Percentiles rank a stretch among this genome's conserved stretches.
These are phyloP conservation scores for Colletotrichum noveboracense DNA, from an alignment of 2,329 filamentous ascomycete species.

Conservation along the genomic window DNA sequence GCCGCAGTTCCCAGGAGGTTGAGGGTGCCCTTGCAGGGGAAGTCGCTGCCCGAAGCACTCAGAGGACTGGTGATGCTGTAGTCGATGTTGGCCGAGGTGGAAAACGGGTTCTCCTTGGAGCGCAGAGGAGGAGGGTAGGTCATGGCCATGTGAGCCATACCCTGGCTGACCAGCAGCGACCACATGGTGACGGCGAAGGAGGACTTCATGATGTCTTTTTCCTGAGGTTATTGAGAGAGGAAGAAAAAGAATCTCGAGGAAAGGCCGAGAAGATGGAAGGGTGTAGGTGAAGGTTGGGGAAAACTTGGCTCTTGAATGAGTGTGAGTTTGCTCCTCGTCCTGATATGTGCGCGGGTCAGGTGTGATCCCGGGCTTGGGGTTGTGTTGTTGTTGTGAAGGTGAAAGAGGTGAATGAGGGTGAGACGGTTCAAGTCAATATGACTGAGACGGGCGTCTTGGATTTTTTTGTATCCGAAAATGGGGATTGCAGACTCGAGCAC, in stretches of 20 bases:
- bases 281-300: not conserved
- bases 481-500: not conserved
- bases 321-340: constrained; percentile 14
- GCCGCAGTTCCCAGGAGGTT: constrained; percentile 50
- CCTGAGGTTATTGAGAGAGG: constrained; percentile 6
- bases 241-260: not conserved
- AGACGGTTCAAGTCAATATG: constrained; percentile 14
- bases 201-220: constrained; percentile 42
- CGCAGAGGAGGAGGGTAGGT: constrained; percentile 55
- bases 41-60: constrained; percentile 64
- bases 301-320: not conserved
- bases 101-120: constrained; percentile 57
- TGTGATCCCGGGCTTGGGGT: not conserved
- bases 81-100: constrained; percentile 56
- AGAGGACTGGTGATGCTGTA: constrained; percentile 77
- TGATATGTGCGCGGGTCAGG: not conserved
- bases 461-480: constrained; percentile 8
- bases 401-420: constrained; percentile 15
- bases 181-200: constrained; percentile 26
- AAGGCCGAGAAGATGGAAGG: not conserved
- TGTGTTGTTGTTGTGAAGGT: not conserved
- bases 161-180: constrained; percentile 45
- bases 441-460: constrained; percentile 6
- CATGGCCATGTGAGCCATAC: constrained; percentile 63
- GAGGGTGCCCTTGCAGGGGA: constrained; percentile 75